Base-by-base conservation (phyloP, 2,329 filamentous ascomycete genomes). In the Sordariomycetes sp. region DNA sequence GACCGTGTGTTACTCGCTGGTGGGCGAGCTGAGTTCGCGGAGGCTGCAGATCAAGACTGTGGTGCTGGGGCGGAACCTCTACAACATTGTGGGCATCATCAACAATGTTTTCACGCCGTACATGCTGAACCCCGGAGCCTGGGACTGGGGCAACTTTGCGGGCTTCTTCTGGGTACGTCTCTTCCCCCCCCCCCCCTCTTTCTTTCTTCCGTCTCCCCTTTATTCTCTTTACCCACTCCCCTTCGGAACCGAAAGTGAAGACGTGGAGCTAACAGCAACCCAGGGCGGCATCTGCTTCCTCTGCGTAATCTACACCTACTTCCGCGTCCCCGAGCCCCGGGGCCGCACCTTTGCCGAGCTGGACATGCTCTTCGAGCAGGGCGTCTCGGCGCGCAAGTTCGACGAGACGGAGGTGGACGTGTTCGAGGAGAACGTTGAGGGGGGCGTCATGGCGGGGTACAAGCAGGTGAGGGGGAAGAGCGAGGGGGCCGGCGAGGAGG, bases 311-410 rank as follows among this genome's bases (percentile, higher is more conserved):
- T 82, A 79, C 71, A 70, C 74, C 0, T 79, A 69, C 61, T 78
- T 77, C 62, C 74, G 75, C 54, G 66, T 80, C 2, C 78, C 78
- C 2, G 80, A 83, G 62, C 78, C 80, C 0, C 77, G 74, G 57
- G 90, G 88, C 10, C 82, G 90, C 50, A 87, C 87, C 0, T 96
- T 92, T 65, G 90, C 89, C 7, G 90, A 96, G 70, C 74, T 96
- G 58, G 90, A 96, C 68, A 65, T 95, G 54, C 75, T 96, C 54
- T 96, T 96, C 65, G 88, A 95, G 72, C 78, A 81, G 60, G 74
- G 79, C 1, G 73, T 92, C 24, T 78, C 79, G 62, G 87, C 89
- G 7, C 76, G 89, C 64, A 86, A 90, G 64, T 95, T 94, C 67
- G 79, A 82, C 10, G 66, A 66, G 25, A 81, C 80, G 2, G 64